Base-by-base conservation (phyloP, 306 rosid genomes). In the Vachellia collinsii region DNA sequence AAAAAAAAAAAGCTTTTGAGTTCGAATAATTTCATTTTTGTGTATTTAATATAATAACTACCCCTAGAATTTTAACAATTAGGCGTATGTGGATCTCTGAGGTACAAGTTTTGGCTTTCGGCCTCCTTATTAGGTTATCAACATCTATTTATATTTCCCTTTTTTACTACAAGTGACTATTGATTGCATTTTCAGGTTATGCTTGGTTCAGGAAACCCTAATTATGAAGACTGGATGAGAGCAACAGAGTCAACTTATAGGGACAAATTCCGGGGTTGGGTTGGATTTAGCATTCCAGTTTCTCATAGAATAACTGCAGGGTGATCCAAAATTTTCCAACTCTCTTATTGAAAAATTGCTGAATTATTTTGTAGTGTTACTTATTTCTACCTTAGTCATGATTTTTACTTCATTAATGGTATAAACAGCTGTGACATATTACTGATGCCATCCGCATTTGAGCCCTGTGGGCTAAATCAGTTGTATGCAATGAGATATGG, bases 401-500 rank as follows among this genome's bases (percentile, higher is more conserved):
- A 10, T 78, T 67, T 85, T 86, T 78, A 81, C 74, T 78, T 37
- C n/a, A 3, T 58, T 70, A 75, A 56, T 89, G 64, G 17, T 58
- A 75, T 85, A 77, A 70, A 63, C 93, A 92, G 98, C 72, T 92
- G 97, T 79, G 98, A 92, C 91, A 88, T 94, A 84, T 80, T 92
- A 77, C 81, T 94, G 83, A 92, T 94, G 98, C 98, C 98, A 41
- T 94, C 98, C 14, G 77, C 90, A 17, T 94, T 94, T 64, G 98
- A 94, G 90, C 98, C 98, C 11, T 94, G 97, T 51, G 98, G 98
- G 59, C 85, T 94, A 70, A 94, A 94, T 79, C 98, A 94, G 80
- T 72, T 94, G 73, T 94, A 92, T 74, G 98, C 95, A 80, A 94
- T 94, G 98, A 89, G 92, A 92, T 94, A 94, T 76, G 98, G 98